phyloP scores from a whole-genome alignment of 441 rosid species.

The Populus trichocarpa region DNA sequence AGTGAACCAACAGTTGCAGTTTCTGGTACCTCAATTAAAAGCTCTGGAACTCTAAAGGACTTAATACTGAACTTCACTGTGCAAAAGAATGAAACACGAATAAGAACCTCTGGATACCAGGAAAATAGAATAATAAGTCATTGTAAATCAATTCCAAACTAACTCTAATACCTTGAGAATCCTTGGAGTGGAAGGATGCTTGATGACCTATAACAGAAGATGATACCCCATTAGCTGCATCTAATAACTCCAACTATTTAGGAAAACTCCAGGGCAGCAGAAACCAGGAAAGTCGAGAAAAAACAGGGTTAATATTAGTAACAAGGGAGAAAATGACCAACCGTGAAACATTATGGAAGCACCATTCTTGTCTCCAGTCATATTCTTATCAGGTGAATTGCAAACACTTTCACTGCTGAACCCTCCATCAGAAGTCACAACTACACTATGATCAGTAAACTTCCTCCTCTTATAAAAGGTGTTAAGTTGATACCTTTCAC shows the following conservation, averaged over 20 bases:
- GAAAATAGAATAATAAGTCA: not conserved
- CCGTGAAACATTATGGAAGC: slow-evolving; percentile 24
- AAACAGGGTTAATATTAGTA: slow-evolving; percentile 6
- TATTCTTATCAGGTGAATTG: slow-evolving; percentile 35
- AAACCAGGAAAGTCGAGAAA: slow-evolving; percentile 8
- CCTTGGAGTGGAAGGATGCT: slow-evolving; percentile 29
- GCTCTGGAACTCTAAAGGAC: slow-evolving; percentile 75
- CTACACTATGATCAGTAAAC: slow-evolving; percentile 31
- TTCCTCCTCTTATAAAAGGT: slow-evolving; percentile 50
- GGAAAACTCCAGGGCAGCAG: slow-evolving; percentile 2
- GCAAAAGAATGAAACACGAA: slow-evolving; percentile 13
- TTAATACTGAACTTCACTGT: slow-evolving; percentile 77
- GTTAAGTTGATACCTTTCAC: slow-evolving; percentile 33
- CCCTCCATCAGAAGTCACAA: slow-evolving; percentile 35
- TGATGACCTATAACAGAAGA: slow-evolving; percentile 33
- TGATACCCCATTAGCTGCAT: slow-evolving; percentile 40
- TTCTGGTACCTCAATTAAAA: slow-evolving; percentile 74
- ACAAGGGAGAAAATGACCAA: slow-evolving; percentile 34
- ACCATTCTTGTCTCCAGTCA: slow-evolving; percentile 23
- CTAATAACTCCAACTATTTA: slow-evolving; percentile 7
- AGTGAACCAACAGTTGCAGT: slow-evolving; percentile 76
- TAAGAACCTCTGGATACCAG: slow-evolving; percentile 13
- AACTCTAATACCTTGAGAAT: slow-evolving; percentile 42
- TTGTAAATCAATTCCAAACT: slow-evolving; percentile 12
- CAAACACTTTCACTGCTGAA: slow-evolving; percentile 60